Base-by-base conservation (phyloP, 1,284 basidiomycete species). In the Peniophora sp. region DNA sequence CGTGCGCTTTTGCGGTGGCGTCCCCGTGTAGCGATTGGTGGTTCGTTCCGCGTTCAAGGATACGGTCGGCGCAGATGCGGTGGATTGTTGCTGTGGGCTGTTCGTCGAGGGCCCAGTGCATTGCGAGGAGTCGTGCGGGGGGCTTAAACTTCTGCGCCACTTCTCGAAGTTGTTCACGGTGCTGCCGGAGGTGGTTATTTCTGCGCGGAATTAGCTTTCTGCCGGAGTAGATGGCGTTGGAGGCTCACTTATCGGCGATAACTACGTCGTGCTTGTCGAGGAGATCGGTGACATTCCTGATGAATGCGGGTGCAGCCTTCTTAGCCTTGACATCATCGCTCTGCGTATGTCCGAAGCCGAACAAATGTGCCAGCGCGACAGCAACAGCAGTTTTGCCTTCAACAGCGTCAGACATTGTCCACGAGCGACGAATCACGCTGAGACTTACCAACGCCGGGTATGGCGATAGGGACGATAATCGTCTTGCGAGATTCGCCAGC, bases 361-460 rank as follows among this genome's bases (percentile, higher is more conserved):
- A 97, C 1, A 99, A 73, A 52, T 85, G 73, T 1, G 73, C 56
- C 2, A 99, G 77, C 0, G 93, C 92, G 3, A 97, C 70, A 0
- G 89, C 78, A 10, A 99, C 73, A 0, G 88, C 70, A 0, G 97
- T 99, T 74, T 99, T 99, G 25, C 92, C 90, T 92, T 55, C 1
- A 43, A 32, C 22, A n/a, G 16, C 32, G n/a, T 24, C 45, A 12
- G 52, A 20, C 20, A 16, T 53, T 52, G 49, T 52, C 52, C 20
- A 1, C 34, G 39, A 51, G 20, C 36, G 23, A 43, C 27, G 43
- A 12, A 23, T 24, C 45, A 50, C 19, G n/a, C 44, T 20, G 17
- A 19, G 12, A 73, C 87, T 57, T 54, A 85, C 95, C 96, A 63
- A 88, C 92, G 2, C 96, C 95, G 20, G 94, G 96, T 43, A 98